phyloP scores from a whole-genome alignment of 768 basidiomycete genomes.

The Strobilomyces dryophilus region DNA sequence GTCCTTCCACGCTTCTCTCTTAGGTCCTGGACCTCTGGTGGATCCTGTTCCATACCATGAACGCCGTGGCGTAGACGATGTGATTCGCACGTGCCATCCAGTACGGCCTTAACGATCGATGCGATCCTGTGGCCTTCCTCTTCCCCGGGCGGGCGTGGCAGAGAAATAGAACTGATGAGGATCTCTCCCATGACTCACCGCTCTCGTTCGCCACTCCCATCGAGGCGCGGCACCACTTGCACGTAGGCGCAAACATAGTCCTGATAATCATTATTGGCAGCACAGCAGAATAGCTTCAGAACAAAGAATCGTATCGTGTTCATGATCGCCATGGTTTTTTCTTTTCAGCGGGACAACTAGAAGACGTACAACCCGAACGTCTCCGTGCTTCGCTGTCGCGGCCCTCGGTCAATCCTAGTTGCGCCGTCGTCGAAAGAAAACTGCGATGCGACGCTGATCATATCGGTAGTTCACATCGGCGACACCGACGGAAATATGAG shows the following conservation, averaged over 20 bases:
- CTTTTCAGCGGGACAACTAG: background rate
- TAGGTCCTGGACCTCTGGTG: constrained; percentile 20
- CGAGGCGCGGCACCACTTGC: constrained; percentile 11
- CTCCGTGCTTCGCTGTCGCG: constrained; percentile 8
- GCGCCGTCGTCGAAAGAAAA: background rate
- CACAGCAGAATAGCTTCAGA: background rate
- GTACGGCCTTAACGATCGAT: background rate
- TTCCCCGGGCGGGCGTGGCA: constrained; percentile 5
- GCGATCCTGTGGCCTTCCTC: background rate
- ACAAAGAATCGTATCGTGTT: background rate
- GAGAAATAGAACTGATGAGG: constrained; percentile 19
- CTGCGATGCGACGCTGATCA: constrained; percentile 1
- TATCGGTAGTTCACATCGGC: constrained; percentile 2
- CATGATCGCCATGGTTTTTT: constrained; percentile 14
- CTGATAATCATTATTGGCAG: background rate
- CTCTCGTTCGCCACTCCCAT: background rate
- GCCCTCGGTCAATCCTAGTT: constrained; percentile 1
- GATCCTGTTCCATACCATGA: constrained; percentile 24
- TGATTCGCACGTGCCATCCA: constrained; percentile 18
- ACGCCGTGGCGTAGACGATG: constrained; percentile 13
- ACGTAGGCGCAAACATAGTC: background rate
- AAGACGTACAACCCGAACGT: background rate
- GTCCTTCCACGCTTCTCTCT: constrained; percentile 23
- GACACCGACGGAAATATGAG: constrained; percentile 10
- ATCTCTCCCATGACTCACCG: constrained; percentile 11